phyloP scores from a whole-genome alignment of 345 rosid species.

The Psidium friedrichsthalianum region DNA sequence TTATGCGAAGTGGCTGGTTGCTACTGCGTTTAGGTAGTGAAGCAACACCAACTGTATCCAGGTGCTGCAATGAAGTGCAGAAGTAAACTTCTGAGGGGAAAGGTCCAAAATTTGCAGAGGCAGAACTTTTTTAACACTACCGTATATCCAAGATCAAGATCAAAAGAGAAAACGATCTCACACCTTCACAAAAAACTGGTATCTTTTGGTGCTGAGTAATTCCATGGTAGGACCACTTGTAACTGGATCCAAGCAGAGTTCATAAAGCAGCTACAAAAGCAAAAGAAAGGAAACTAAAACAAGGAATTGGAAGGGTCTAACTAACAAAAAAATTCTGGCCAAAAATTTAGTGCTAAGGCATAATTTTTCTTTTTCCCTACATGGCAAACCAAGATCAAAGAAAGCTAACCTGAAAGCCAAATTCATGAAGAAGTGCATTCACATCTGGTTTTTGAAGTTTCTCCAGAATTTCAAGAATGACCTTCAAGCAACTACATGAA shows the following conservation, averaged over 20 bases:
- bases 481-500: slow-evolving; percentile 75
- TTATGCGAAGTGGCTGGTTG: slow-evolving; percentile 77
- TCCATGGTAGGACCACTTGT: slow-evolving; percentile 82
- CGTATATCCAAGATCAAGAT: background rate
- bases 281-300: background rate
- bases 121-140: background rate
- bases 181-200: slow-evolving; percentile 82
- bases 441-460: slow-evolving; percentile 64
- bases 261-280: slow-evolving; percentile 63
- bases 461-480: slow-evolving; percentile 82
- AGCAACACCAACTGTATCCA: slow-evolving; percentile 76
- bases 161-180: background rate
- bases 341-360: background rate
- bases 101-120: background rate
- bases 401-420: slow-evolving; percentile 71
- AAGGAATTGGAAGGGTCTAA: background rate
- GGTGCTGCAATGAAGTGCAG: slow-evolving; percentile 40
- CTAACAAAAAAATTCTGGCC: background rate
- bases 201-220: slow-evolving; percentile 65
- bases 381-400: background rate
- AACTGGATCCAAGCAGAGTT: slow-evolving; percentile 75
- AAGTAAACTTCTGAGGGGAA: background rate
- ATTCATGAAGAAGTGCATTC: slow-evolving; percentile 76
- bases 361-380: background rate
- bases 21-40: slow-evolving; percentile 77